These are phyloP conservation scores for Neoconidiobolus thromboides DNA, from an alignment of 371 early-diverging fungal genomes.

Conservation along the genomic window DNA sequence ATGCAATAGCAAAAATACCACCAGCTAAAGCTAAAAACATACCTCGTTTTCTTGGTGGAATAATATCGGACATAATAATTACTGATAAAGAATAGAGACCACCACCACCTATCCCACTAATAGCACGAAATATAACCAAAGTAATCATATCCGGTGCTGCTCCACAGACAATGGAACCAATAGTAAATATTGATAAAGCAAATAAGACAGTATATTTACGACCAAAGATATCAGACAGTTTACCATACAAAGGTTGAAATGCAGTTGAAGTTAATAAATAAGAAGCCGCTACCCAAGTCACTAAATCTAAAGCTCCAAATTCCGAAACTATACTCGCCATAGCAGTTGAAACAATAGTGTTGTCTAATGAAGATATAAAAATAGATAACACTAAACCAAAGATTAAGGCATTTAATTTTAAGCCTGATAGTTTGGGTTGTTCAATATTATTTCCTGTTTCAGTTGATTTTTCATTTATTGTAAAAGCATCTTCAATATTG, in stretches of 20 bases:
- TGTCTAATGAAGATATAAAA: constrained; percentile 56
- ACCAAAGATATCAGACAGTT: constrained; percentile 47
- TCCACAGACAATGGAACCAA: constrained; percentile 44
- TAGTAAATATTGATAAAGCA: constrained; percentile 33
- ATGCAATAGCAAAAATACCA: constrained; percentile 19
- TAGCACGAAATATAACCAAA: constrained; percentile 42
- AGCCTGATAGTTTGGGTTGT: neutral
- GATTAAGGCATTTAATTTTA: neutral
- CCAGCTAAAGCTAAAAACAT: neutral
- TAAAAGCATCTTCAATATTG: too few relatives aligned
- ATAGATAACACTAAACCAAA: constrained; percentile 31
- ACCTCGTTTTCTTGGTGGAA: neutral
- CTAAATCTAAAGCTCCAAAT: constrained; percentile 31
- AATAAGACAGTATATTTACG: constrained; percentile 32
- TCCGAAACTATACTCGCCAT: constrained; percentile 48
- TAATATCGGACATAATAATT: constrained; percentile 20
- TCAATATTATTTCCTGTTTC: too few relatives aligned
- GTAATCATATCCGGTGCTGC: constrained; percentile 38
- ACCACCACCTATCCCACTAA: constrained; percentile 48
- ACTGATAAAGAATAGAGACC: constrained; percentile 23
- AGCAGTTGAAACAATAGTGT: constrained; percentile 60
- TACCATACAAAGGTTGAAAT: constrained; percentile 39
- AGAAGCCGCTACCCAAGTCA: constrained; percentile 45
- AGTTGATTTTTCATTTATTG: too few relatives aligned
- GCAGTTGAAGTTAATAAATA: constrained; percentile 24